Base-by-base conservation (phyloP, 352 stramenopile genomes). In the Phytophthora vignae region DNA sequence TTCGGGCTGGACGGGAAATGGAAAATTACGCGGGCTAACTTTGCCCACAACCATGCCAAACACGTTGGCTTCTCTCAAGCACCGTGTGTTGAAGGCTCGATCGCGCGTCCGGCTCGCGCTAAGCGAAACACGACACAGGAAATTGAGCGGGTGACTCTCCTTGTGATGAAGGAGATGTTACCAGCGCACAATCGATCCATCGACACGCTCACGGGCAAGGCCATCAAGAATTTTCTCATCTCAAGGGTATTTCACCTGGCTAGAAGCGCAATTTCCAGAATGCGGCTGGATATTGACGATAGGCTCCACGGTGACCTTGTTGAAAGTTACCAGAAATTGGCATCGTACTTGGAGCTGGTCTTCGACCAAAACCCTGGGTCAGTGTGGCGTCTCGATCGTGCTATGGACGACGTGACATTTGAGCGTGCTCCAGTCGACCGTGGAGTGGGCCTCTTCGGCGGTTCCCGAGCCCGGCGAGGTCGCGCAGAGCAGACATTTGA, bases 1-100 rank as follows among this genome's bases (percentile, higher is more conserved):
- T 63, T 19, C 27, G 31, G 57, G 4, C 4, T 4, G 14, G 19
- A 67, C 0, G 38, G 57, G 3, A 12, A 38, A 8, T 62, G 52
- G 40, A 72, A 72, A 4, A 10, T 67, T 1, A 67, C 65, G 2
- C 48, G 58, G 27, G 17, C n/a, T 0, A 72, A 67, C 9, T 58
- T 67, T 31, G 49, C 57, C 0, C 65, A 62, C 14, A 72, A 63
- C 11, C 65, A 63, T 14, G 2, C 1, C 0, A 67, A 67, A 25
- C 3, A n/a, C 19, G 40, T 67, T 33, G 65, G 65, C 0, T 58
- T 58, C 10, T 57, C 50, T 0, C 22, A 11, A 2, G 4, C 21
- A 15, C 52, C 57, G 3, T 58, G 12, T 25, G 44, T 55, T 15
- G 52, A 67, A 44, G 57, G 57, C 40, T 10, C 12, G 12, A 7